Percentiles rank a stretch among this genome's conserved stretches.
phyloP scores from a whole-genome alignment of 345 rosid genomes.

The Turritis glabra region DNA sequence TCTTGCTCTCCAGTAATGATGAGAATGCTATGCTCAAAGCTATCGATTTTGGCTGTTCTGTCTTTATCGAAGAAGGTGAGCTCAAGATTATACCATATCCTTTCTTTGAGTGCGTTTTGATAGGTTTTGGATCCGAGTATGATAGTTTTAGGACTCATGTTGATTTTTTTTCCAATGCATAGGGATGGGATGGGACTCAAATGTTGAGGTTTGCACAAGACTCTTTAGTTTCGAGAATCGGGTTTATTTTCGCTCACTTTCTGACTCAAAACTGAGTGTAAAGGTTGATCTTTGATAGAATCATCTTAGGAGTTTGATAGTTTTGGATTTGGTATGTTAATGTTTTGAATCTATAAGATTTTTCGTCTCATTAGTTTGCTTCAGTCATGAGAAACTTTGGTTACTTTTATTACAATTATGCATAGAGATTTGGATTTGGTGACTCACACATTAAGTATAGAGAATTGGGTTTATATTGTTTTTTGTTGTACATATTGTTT shows the following conservation, averaged over 20 bases:
- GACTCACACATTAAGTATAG: background rate
- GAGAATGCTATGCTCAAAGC: slow-evolving; percentile 67
- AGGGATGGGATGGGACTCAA: background rate
- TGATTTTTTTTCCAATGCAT: background rate
- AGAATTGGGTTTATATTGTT: background rate
- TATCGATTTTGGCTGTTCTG: slow-evolving; percentile 79
- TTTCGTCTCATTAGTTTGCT: background rate
- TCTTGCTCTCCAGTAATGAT: slow-evolving; percentile 62
- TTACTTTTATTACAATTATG: background rate
- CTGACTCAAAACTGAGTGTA: background rate
- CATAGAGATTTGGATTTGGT: background rate
- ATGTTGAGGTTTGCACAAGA: no score
- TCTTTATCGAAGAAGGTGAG: slow-evolving; percentile 76
- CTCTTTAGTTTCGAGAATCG: no score
- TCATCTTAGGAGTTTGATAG: background rate
- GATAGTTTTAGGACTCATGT: background rate
- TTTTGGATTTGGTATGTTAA: background rate
- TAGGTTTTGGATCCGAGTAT: background rate
- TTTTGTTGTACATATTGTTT: no score
- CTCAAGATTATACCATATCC: background rate
- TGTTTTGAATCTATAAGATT: background rate
- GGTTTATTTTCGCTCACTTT: no score
- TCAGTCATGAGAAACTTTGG: background rate
- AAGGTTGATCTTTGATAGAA: background rate
- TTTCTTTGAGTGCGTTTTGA: background rate